phyloP scores from a whole-genome alignment of 2,329 filamentous ascomycete genomes.

The Pseudocercospora fijiensis region DNA sequence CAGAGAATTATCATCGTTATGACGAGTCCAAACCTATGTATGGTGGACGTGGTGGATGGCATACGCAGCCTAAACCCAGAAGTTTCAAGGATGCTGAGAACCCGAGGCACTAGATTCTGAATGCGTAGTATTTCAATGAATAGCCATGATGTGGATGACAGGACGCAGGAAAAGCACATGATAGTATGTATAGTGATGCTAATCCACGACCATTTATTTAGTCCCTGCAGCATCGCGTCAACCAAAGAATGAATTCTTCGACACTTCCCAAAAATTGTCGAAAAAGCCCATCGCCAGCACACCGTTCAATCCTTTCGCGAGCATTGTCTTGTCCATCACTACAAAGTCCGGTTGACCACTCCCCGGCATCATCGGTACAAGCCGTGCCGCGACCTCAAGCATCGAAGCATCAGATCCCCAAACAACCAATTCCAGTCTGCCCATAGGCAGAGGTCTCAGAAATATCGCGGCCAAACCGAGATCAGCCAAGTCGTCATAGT shows the following conservation, averaged over 20 bases:
- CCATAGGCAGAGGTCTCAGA: constrained; percentile 49
- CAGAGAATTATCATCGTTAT: constrained; percentile 22
- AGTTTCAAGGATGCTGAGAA: constrained; percentile 14
- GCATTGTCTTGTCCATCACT: constrained; percentile 47
- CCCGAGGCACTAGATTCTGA: neutral
- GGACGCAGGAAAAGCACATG: neutral
- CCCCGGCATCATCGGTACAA: constrained; percentile 57
- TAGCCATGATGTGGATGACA: neutral
- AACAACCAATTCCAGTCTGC: constrained; percentile 55
- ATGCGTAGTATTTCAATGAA: too few species aligned
- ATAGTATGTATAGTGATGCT: neutral
- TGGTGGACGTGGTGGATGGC: constrained; percentile 19
- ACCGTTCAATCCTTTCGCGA: constrained; percentile 54
- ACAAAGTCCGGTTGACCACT: constrained; percentile 60
- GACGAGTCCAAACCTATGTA: constrained; percentile 25
- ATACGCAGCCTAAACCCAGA: constrained; percentile 19
- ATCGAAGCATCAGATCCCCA: constrained; percentile 54
- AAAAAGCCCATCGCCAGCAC: constrained; percentile 57
- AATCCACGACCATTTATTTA: neutral
- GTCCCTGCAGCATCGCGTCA: constrained; percentile 12
- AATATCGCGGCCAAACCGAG: constrained; percentile 52
- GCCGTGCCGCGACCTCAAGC: constrained; percentile 51
- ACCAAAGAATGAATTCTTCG: constrained; percentile 47
- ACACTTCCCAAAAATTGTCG: constrained; percentile 55
- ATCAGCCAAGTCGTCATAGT: constrained; percentile 11